Base-by-base conservation (phyloP, 176 grass and related monocot genomes). In the Bolboschoenus planiculmis region DNA sequence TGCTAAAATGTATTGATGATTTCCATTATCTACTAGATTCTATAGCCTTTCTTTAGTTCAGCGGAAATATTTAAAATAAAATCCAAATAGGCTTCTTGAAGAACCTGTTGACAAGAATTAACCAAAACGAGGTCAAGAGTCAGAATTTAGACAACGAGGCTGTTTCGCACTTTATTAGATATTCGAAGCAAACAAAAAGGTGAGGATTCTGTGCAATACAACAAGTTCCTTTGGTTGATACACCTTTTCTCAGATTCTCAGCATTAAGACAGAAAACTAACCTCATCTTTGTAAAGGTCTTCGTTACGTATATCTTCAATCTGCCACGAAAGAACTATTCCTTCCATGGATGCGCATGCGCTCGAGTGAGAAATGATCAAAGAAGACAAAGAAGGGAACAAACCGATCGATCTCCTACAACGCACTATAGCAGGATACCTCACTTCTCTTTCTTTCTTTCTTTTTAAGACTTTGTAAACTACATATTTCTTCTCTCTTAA, bases 321-420 rank as follows among this genome's bases (percentile, higher is more conserved):
- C 0, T 61, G 60, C 89, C 92, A 94, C 78, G 89, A 89, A 56
- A 94, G 87, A 70, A 94, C 78, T 18, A 78, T 53, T 70, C 84
- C 85, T 7, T 10, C 85, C 87, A 94, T 70, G 35, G 40, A 73
- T 26, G 33, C 33, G 84, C 78, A 24, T 64, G 1, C 55, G 84
- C 80, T 64, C 39, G 3, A 13, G 42, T 13, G 37, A 71, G 68
- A 46, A 14, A 13, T 46, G 21, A 73, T 43, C 7, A 44, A 73
- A 39, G 21, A 46, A 73, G 39, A 26, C 20, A 24, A 67, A 39
- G 2, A 39, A 67, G 34, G 63, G 16, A 67, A 67, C 31, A 67
- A n/a, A 20, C 4, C 2, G 31, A 40, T 37, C 31, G 3, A n/a
- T n/a, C n/a, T 67, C 16, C 33, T 67, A 37, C 8, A 36, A 3